These are phyloP conservation scores for Sisymbrium altissimum DNA, from an alignment of 345 rosid species.

Conservation along the genomic window DNA sequence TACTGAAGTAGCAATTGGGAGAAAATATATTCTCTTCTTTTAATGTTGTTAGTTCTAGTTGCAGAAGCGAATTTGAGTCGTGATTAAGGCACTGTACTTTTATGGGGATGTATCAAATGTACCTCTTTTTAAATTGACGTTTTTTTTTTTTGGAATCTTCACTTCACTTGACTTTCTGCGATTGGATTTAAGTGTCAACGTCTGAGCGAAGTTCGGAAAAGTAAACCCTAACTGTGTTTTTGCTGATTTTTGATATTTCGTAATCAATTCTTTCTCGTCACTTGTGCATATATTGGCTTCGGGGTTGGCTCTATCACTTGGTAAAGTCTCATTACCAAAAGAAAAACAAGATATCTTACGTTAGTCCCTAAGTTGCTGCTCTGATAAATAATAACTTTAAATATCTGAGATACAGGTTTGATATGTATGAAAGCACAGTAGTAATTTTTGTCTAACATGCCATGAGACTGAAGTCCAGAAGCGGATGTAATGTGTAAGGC, in stretches of 20 bases:
- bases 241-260: neutral
- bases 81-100: neutral
- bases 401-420: neutral
- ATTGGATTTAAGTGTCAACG: neutral
- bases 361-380: neutral
- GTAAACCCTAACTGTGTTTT: neutral
- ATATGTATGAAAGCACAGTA: neutral
- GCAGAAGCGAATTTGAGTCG: slow-evolving; percentile 6
- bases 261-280: neutral
- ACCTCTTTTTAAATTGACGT: neutral
- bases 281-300: no score
- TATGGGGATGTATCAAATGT: slow-evolving; percentile 9
- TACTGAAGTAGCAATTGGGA: slow-evolving; percentile 4
- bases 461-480: neutral
- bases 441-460: neutral
- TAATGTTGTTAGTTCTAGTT: neutral
- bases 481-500: neutral
- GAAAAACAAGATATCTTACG: neutral
- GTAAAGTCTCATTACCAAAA: neutral
- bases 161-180: neutral
- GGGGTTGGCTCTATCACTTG: neutral
- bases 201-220: neutral
- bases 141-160: neutral
- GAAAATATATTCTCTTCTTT: neutral
- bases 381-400: neutral